These are phyloP conservation scores for Boletus rubroflammeus DNA, from an alignment of 768 basidiomycete genomes.

Conservation along the genomic window DNA sequence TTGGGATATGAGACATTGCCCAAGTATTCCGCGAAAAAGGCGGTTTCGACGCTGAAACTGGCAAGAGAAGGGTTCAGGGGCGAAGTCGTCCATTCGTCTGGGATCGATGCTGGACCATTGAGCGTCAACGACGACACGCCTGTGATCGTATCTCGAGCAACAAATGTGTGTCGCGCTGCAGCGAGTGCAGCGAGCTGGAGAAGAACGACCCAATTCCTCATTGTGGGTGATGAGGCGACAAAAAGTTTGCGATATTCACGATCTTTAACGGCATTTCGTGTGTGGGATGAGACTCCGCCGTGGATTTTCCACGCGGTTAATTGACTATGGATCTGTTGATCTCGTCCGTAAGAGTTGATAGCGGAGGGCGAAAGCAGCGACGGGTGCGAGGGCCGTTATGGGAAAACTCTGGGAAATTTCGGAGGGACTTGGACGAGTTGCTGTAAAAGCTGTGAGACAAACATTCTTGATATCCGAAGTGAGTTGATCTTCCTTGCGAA, in stretches of 20 bases:
- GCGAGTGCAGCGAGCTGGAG: conserved; percentile 2
- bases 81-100: conserved; percentile 40
- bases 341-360: no score
- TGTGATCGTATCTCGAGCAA: not conserved
- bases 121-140: conserved; percentile 31
- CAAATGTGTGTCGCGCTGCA: conserved; percentile 11
- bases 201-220: conserved; percentile 2
- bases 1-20: conserved; percentile 46
- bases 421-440: no score
- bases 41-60: conserved; percentile 55
- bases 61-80: conserved; percentile 42
- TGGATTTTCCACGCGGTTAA: no score
- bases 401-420: no score
- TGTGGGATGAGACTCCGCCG: not conserved
- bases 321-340: no score
- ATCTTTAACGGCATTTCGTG: not conserved
- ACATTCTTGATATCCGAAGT: no score
- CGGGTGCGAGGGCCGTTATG: no score
- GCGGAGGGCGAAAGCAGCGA: no score
- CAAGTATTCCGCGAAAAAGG: conserved; percentile 48
- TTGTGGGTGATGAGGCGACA: not conserved
- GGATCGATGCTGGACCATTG: conserved; percentile 40
- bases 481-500: no score
- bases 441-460: no score
- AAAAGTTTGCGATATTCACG: not conserved